These are phyloP conservation scores for Talaromyces proteolyticus DNA, from an alignment of 495 filamentous ascomycete genomes.

Conservation along the genomic window DNA sequence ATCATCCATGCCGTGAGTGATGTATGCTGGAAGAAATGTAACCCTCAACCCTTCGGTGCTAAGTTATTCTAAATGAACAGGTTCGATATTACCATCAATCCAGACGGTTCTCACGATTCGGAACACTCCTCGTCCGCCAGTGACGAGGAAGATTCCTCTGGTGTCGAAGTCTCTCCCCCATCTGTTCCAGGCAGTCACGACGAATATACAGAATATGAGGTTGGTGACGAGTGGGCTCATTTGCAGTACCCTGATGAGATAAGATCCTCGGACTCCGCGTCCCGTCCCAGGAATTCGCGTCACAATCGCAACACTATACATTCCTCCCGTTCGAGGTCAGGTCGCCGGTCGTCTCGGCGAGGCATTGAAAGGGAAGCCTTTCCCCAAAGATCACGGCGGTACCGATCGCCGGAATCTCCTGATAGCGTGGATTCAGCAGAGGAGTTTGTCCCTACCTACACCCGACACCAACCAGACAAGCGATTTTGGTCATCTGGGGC, in stretches of 20 bases:
- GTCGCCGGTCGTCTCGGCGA: conserved; percentile 36
- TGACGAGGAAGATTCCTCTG: conserved; percentile 52
- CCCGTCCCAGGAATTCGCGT: conserved; percentile 50
- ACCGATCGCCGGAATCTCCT: conserved; percentile 44
- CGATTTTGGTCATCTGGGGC: conserved; percentile 28
- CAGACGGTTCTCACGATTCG: conserved; percentile 31
- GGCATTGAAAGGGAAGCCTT: conserved; percentile 33
- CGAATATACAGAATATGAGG: too few species aligned
- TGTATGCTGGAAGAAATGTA: background rate
- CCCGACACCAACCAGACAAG: conserved; percentile 28
- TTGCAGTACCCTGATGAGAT: conserved; percentile 57
- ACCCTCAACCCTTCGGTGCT: conserved; percentile 2
- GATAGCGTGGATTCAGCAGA: conserved; percentile 49
- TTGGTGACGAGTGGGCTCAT: conserved; percentile 49
- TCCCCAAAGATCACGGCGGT: conserved; percentile 35
- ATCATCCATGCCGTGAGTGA: conserved; percentile 12
- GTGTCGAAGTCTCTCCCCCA: conserved; percentile 41
- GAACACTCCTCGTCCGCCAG: conserved; percentile 34
- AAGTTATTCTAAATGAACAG: conserved; percentile 21
- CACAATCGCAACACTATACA: conserved; percentile 30
- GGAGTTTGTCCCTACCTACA: conserved; percentile 34
- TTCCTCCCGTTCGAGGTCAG: conserved; percentile 35
- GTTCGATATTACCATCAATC: conserved; percentile 45
- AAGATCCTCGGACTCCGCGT: conserved; percentile 80
- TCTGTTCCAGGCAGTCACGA: conserved; percentile 46